phyloP scores from a whole-genome alignment of 139 green algal species.

The Choricystis sp. region DNA sequence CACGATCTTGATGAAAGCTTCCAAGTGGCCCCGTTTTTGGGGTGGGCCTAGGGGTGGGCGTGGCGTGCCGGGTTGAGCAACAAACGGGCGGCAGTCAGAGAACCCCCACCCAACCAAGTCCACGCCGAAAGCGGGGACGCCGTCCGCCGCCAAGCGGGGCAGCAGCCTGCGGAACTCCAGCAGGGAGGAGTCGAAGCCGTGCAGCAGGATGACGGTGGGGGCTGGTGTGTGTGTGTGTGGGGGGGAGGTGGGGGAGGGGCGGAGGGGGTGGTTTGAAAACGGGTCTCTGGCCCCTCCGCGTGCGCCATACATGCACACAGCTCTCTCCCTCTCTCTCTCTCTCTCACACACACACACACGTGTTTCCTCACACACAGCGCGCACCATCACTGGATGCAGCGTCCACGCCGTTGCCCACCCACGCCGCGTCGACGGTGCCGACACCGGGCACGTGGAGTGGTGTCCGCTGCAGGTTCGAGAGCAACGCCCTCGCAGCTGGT shows the following conservation, averaged over 20 bases:
- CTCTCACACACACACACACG: neutral
- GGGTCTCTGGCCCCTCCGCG: no score
- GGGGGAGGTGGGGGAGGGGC: neutral
- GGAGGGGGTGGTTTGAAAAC: neutral
- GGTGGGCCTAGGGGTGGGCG: constrained; percentile 13
- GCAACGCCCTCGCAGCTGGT: constrained; percentile 15
- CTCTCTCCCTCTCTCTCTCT: no score
- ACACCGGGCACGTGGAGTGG: constrained; percentile 12
- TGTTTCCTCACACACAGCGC: no score
- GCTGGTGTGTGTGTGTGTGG: constrained; percentile 1
- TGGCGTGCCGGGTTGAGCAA: neutral
- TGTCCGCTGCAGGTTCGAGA: constrained; percentile 9
- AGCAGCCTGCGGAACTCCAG: constrained; percentile 76
- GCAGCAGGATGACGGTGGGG: constrained; percentile 63
- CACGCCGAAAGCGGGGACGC: constrained; percentile 45
- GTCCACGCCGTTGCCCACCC: constrained; percentile 4
- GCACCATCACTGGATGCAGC: no score
- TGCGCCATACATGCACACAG: no score
- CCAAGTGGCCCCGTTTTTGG: constrained; percentile 64
- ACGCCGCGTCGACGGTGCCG: constrained; percentile 19
- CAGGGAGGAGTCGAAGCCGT: constrained; percentile 68
- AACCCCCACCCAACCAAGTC: constrained; percentile 63
- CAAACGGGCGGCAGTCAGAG: constrained; percentile 8
- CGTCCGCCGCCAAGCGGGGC: constrained; percentile 37
- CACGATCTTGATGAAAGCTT: constrained; percentile 47